Conservation (phyloP, 352 stramenopile genomes). For the Pythium grandisporangium region DNA sequence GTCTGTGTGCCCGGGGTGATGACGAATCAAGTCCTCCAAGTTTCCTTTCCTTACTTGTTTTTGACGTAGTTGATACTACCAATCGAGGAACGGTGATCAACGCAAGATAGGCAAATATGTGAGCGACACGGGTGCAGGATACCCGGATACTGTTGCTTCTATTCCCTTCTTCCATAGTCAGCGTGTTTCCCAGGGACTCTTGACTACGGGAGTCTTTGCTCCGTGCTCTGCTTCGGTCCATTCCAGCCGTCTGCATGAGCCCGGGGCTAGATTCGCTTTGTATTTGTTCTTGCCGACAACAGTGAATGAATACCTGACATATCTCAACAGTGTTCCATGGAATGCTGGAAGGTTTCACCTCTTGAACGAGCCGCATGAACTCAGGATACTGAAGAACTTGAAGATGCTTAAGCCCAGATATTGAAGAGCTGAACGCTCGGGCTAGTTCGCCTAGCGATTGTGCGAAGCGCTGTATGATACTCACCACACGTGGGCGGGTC, state of each 20-base stretch:
- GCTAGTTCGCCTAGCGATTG: slow-evolving; percentile 33
- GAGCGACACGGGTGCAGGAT: slow-evolving; percentile 3
- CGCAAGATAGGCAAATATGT: slow-evolving; percentile 8
- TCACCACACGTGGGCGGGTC: slow-evolving; percentile 10
- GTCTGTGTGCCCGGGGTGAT: background rate
- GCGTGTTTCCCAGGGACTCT: too few relatives aligned
- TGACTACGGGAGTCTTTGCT: too few relatives aligned
- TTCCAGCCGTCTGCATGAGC: too few relatives aligned
- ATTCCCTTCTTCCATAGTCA: too few relatives aligned
- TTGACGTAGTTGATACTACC: slow-evolving; percentile 1
- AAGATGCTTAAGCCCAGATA: slow-evolving; percentile 12
- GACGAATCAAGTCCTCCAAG: too few relatives aligned
- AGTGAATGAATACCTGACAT: slow-evolving; percentile 49
- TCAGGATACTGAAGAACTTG: slow-evolving; percentile 41
- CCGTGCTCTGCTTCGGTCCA: too few relatives aligned
- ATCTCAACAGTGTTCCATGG: slow-evolving; percentile 30
- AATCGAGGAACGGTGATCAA: slow-evolving; percentile 7
- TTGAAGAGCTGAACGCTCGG: slow-evolving; percentile 32
- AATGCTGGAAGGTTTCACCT: slow-evolving; percentile 32
- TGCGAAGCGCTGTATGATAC: slow-evolving; percentile 27
- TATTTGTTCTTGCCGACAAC: slow-evolving; percentile 24
- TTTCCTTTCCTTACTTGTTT: too few relatives aligned
- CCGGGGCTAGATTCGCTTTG: too few relatives aligned
- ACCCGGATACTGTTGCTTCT: too few relatives aligned
- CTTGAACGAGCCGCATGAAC: slow-evolving; percentile 36